phyloP scores from a whole-genome alignment of 2,329 filamentous ascomycete species.

The Arthrobotrys sinensis region DNA sequence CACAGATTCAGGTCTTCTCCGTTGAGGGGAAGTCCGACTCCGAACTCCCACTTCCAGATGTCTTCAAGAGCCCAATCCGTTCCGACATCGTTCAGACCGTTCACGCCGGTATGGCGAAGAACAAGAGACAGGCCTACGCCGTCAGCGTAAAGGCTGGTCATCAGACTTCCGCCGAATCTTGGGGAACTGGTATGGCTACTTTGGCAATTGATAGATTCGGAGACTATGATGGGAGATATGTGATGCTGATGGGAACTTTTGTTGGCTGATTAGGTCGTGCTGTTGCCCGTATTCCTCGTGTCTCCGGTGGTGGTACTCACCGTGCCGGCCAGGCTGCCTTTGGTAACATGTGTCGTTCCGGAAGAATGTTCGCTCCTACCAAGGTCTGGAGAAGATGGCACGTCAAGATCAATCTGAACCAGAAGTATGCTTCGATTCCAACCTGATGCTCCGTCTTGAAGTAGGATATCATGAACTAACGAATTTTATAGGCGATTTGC shows the following conservation, averaged over 20 bases:
- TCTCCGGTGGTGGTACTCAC: conserved; percentile 99
- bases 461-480: conserved; percentile 32
- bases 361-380: conserved; percentile 99
- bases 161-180: conserved; percentile 99
- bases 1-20: conserved; percentile 96
- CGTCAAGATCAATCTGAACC: conserved; percentile 99
- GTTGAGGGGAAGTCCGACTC: conserved; percentile 93
- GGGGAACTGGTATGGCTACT: conserved; percentile 90
- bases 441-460: conserved; percentile 56
- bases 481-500: conserved; percentile 82
- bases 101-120: conserved; percentile 99
- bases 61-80: conserved; percentile 98
- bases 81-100: conserved; percentile 97
- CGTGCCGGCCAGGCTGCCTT: conserved; percentile 99
- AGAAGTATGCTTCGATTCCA: conserved; percentile 78
- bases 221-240: conserved; percentile 20
- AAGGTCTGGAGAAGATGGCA: conserved; percentile 99
- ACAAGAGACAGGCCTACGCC: conserved; percentile 99
- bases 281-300: conserved; percentile 99
- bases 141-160: conserved; percentile 99
- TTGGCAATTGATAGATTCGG: conserved; percentile 13
- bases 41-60: conserved; percentile 92
- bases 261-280: conserved; percentile 80
- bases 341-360: conserved; percentile 99
- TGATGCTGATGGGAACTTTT: conserved; percentile 60